A percentile compares a stretch with the other conserved stretches of the same genome.
Evolutionary conservation across 257 asterid species (phyloP).

Genomic region (Solanum pennellii): DNA sequence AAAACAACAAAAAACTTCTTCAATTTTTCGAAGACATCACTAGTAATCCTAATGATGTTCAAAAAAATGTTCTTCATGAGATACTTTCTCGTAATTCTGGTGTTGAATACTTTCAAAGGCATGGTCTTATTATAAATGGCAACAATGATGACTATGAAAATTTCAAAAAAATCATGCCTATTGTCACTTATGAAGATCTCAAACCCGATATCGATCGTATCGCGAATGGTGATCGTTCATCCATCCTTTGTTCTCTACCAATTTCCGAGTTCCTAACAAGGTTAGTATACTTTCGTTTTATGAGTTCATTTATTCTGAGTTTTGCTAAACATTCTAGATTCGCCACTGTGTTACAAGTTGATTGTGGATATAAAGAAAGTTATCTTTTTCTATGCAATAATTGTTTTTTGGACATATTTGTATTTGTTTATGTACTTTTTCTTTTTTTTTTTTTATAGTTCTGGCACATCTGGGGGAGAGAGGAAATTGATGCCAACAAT

Average conservation of each 20-base stretch:
- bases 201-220: slow-evolving; percentile 8
- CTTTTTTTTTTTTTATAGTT: background rate
- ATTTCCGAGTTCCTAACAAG: slow-evolving; percentile 10
- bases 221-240: slow-evolving; percentile 5
- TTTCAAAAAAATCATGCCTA: background rate
- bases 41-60: background rate
- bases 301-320: background rate
- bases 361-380: background rate
- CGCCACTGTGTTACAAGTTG: background rate
- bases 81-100: background rate
- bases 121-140: background rate
- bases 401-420: background rate
- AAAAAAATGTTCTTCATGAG: background rate
- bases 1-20: background rate
- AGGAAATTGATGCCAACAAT: slow-evolving; percentile 10
- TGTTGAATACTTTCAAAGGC: background rate
- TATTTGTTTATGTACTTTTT: background rate
- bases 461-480: slow-evolving; percentile 10
- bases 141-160: background rate
- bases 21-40: background rate
- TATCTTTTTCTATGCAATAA: background rate
- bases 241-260: slow-evolving; percentile 6
- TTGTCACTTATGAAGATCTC: slow-evolving; percentile 5
- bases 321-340: background rate
- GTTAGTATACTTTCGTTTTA: background rate